A percentile compares a stretch with the other conserved stretches of the same genome.
Evolutionary conservation across 805 yeast genomes (phyloP).

Genomic region (Nakazawaea ishiwadae): DNA sequence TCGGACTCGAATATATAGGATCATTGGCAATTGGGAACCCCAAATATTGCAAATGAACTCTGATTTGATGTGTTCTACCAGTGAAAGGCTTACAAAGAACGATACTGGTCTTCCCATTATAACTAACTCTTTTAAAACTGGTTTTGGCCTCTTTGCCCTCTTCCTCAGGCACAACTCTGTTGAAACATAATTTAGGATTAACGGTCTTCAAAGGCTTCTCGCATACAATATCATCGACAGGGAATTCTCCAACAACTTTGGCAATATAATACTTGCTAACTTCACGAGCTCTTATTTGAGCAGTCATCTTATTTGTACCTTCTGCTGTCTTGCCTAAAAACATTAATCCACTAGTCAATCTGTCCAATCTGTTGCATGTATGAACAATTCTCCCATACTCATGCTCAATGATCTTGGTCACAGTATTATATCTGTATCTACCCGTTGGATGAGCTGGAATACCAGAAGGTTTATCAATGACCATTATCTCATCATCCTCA

Average conservation of each 20-base stretch:
- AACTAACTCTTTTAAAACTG: slow-evolving; percentile 59
- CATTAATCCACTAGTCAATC: slow-evolving; percentile 91
- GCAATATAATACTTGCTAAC: slow-evolving; percentile 85
- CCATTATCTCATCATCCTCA: slow-evolving; percentile 72
- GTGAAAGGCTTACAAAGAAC: slow-evolving; percentile 85
- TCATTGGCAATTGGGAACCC: slow-evolving; percentile 92
- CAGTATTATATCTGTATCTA: slow-evolving; percentile 65
- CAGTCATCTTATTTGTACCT: slow-evolving; percentile 73
- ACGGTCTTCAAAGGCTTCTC: slow-evolving; percentile 66
- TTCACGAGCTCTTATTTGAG: slow-evolving; percentile 65
- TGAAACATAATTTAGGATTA: slow-evolving; percentile 70
- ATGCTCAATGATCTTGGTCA: slow-evolving; percentile 71
- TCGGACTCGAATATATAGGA: slow-evolving; percentile 77
- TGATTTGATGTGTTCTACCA: slow-evolving; percentile 92
- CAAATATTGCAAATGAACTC: slow-evolving; percentile 87
- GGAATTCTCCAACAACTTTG: slow-evolving; percentile 82
- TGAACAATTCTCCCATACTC: slow-evolving; percentile 68
- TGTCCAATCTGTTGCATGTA: slow-evolving; percentile 82
- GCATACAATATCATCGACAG: slow-evolving; percentile 48
- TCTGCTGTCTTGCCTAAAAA: slow-evolving; percentile 78
- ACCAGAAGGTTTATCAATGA: slow-evolving; percentile 91
- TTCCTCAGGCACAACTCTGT: slow-evolving; percentile 37
- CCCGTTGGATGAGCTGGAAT: slow-evolving; percentile 97
- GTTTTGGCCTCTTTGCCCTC: slow-evolving; percentile 76
- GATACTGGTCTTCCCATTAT: slow-evolving; percentile 61